phyloP scores from a whole-genome alignment of 169 alveolate species.

The Amoebophrya sp. region DNA sequence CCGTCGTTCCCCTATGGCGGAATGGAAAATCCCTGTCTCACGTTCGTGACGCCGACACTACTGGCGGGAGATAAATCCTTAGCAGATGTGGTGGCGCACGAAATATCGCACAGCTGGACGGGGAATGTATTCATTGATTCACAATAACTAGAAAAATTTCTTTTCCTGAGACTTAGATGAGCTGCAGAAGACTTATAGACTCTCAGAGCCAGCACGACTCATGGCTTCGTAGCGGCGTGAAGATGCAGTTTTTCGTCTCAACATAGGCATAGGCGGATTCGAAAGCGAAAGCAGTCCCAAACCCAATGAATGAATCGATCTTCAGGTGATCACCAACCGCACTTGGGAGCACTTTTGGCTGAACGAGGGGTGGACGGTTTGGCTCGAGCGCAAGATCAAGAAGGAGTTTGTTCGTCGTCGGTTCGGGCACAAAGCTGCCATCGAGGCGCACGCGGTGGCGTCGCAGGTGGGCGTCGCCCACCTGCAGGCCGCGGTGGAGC shows the following conservation, averaged over 20 bases:
- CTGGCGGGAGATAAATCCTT: slow-evolving; percentile 59
- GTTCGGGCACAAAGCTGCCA: no score
- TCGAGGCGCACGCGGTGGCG: not conserved
- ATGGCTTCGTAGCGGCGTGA: no score
- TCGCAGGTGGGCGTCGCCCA: not conserved
- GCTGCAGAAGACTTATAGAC: no score
- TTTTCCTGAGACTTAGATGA: no score
- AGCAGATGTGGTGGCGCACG: slow-evolving; percentile 56
- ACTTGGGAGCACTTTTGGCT: slow-evolving; percentile 2
- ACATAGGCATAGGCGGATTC: slow-evolving; percentile 51
- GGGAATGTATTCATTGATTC: slow-evolving; percentile 68
- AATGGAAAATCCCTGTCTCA: slow-evolving; percentile 70
- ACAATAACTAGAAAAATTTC: no score
- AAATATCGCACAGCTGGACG: slow-evolving; percentile 68
- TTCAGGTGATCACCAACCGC: not conserved
- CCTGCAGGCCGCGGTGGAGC: not conserved
- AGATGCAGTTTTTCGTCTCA: no score
- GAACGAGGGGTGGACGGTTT: not conserved
- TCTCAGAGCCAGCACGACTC: no score
- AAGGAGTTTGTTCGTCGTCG: not conserved
- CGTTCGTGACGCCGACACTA: slow-evolving; percentile 56
- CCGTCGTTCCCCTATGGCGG: slow-evolving; percentile 72
- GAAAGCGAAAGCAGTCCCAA: not conserved
- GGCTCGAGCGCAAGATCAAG: not conserved
- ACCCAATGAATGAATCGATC: no score